A percentile compares a stretch with the other conserved stretches of the same genome.
These are phyloP conservation scores for Xenoacremonium recifei DNA, from an alignment of 2,329 filamentous ascomycete species.

Conservation along the genomic window DNA sequence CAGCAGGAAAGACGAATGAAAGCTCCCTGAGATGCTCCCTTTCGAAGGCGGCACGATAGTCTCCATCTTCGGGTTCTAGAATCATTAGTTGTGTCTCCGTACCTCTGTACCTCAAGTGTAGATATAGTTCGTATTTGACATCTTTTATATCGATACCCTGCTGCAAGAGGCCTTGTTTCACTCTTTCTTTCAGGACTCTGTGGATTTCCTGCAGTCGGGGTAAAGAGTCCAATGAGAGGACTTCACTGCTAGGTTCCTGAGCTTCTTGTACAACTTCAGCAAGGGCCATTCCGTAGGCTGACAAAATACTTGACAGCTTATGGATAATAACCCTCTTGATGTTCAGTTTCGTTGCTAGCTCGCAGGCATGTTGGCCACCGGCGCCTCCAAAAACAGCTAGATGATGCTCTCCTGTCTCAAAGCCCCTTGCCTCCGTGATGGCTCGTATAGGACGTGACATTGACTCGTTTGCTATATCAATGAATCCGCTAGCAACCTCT, in stretches of 20 bases:
- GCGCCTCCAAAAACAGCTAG: slow-evolving; percentile 61
- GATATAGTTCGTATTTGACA: slow-evolving; percentile 38
- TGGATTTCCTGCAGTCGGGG: too few species aligned
- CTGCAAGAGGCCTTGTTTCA: too few species aligned
- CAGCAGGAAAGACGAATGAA: slow-evolving; percentile 31
- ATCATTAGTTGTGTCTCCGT: slow-evolving; percentile 42
- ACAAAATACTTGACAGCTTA: slow-evolving; percentile 38
- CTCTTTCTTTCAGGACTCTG: too few species aligned
- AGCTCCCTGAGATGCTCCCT: slow-evolving; percentile 37
- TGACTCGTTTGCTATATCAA: slow-evolving; percentile 72
- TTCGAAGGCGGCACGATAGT: slow-evolving; percentile 29
- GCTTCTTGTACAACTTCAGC: slow-evolving; percentile 37
- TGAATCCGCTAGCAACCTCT: slow-evolving; percentile 61
- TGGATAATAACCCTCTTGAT: slow-evolving; percentile 40
- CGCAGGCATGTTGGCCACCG: slow-evolving; percentile 60
- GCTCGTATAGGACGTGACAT: slow-evolving; percentile 75
- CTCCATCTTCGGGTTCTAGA: slow-evolving; percentile 31
- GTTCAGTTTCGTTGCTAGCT: slow-evolving; percentile 37
- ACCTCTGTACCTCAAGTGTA: slow-evolving; percentile 49
- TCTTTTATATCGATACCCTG: slow-evolving; percentile 39
- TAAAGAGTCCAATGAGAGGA: too few species aligned
- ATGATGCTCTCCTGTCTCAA: slow-evolving; percentile 27
- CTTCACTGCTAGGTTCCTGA: slow-evolving; percentile 29
- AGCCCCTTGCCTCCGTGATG: slow-evolving; percentile 59
- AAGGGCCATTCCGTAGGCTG: slow-evolving; percentile 42